phyloP scores from a whole-genome alignment of 2,329 filamentous ascomycete genomes.

The Paecilomyces fulvus region DNA sequence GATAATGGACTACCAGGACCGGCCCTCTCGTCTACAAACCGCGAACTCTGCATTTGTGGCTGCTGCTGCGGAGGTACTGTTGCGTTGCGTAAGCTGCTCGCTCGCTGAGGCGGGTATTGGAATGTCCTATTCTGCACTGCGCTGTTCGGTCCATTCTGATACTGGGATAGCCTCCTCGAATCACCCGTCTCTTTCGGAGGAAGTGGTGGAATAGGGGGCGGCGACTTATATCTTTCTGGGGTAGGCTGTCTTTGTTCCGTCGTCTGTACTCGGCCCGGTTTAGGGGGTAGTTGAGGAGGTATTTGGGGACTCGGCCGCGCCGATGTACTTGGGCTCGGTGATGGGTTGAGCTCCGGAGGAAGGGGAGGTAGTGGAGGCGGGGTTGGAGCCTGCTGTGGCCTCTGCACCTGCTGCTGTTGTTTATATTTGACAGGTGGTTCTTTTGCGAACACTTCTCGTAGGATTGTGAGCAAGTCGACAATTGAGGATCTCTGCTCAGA shows the following conservation, averaged over 20 bases:
- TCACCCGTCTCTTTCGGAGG: conserved; percentile 23
- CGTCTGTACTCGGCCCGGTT: conserved; percentile 19
- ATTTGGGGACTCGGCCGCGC: conserved; percentile 23
- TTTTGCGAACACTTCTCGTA: conserved; percentile 84
- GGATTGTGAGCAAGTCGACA: conserved; percentile 69
- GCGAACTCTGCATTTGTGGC: conserved; percentile 4
- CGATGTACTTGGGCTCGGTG: conserved; percentile 22
- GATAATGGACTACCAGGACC: not conserved
- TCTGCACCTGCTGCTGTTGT: conserved; percentile 36
- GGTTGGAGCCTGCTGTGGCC: conserved; percentile 25
- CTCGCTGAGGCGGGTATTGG: conserved; percentile 22
- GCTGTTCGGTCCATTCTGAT: conserved; percentile 4
- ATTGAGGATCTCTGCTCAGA: conserved; percentile 64
- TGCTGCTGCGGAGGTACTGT: conserved; percentile 2
- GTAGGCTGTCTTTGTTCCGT: conserved; percentile 10
- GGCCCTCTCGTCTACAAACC: not conserved
- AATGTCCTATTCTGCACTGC: conserved; percentile 8
- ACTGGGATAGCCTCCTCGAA: conserved; percentile 9
- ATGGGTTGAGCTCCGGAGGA: conserved; percentile 52
- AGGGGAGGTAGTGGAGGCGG: conserved; percentile 65
- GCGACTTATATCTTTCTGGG: conserved; percentile 20
- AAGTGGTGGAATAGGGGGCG: conserved; percentile 30
- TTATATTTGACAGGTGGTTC: conserved; percentile 84
- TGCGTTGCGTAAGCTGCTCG: conserved; percentile 13
- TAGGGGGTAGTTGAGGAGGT: conserved; percentile 33